Evolutionary conservation across 352 stramenopile genomes (phyloP).

Genomic region (Aphanomyces stellatus): DNA sequence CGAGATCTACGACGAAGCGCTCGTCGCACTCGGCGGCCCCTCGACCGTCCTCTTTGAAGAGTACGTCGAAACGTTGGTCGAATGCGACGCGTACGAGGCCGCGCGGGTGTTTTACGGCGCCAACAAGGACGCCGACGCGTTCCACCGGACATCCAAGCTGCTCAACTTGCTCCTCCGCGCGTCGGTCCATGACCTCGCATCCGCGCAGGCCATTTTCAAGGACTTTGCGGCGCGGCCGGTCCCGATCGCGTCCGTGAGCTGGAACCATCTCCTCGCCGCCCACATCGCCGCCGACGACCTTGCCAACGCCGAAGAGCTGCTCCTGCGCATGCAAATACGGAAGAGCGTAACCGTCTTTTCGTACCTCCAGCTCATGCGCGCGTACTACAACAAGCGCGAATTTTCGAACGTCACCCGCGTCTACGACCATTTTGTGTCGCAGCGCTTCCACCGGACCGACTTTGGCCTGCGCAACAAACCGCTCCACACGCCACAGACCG

Average conservation of each 20-base stretch:
- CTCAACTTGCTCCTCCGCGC: constrained; percentile 72
- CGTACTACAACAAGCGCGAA: constrained; percentile 33
- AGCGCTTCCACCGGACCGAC: constrained; percentile 28
- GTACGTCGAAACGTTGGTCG: constrained; percentile 7
- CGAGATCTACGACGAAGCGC: constrained; percentile 40
- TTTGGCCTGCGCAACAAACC: constrained; percentile 34
- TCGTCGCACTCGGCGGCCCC: constrained; percentile 33
- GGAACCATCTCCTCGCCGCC: constrained; percentile 68
- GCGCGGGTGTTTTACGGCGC: background rate
- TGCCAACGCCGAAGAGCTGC: constrained; percentile 32
- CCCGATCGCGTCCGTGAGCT: constrained; percentile 43
- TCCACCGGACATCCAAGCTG: constrained; percentile 35
- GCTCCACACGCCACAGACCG: constrained; percentile 54
- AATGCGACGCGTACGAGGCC: background rate
- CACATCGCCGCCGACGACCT: constrained; percentile 54
- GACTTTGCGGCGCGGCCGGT: constrained; percentile 55
- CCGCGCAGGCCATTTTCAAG: constrained; percentile 37
- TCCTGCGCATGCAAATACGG: constrained; percentile 36
- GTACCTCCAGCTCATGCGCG: constrained; percentile 69
- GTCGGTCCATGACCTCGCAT: constrained; percentile 28
- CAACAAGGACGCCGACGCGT: background rate
- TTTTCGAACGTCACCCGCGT: constrained; percentile 40
- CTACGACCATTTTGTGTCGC: constrained; percentile 52
- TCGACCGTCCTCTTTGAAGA: constrained; percentile 51
- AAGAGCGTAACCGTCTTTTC: constrained; percentile 51